Conservation (phyloP, 495 filamentous ascomycete genomes). For the Penicillium paxilli region DNA sequence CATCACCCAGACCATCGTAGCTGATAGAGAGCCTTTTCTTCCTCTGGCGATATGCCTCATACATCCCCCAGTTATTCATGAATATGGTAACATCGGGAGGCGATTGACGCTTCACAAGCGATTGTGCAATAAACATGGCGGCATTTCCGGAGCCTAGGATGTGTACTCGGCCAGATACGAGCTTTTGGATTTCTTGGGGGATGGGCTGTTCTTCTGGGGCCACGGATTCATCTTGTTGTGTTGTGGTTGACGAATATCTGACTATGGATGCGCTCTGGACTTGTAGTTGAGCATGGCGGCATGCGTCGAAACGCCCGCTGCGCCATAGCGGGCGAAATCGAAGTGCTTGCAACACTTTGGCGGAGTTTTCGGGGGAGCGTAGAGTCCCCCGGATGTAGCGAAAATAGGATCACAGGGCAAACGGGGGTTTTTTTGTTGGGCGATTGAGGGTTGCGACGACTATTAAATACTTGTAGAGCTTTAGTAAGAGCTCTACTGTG, state of each 20-base stretch:
- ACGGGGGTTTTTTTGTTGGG: too few species aligned
- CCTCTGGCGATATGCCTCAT: slow-evolving; percentile 22
- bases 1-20: slow-evolving; percentile 40
- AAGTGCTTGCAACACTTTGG: slow-evolving; percentile 40
- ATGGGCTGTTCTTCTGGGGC: slow-evolving; percentile 19
- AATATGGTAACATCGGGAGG: slow-evolving; percentile 62
- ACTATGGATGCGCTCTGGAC: not conserved
- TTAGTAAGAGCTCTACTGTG: too few species aligned
- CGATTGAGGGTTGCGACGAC: not conserved
- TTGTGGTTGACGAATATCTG: slow-evolving; percentile 33
- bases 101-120: slow-evolving; percentile 52
- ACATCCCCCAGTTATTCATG: slow-evolving; percentile 41
- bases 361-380: slow-evolving; percentile 11
- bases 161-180: slow-evolving; percentile 52
- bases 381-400: slow-evolving; percentile 4
- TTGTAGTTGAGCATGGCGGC: slow-evolving; percentile 6
- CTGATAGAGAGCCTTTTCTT: slow-evolving; percentile 33
- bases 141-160: slow-evolving; percentile 60
- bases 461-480: not conserved
- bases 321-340: slow-evolving; percentile 41
- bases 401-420: not conserved
- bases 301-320: slow-evolving; percentile 25
- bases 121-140: slow-evolving; percentile 61
- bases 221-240: slow-evolving; percentile 28
- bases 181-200: too few species aligned